Conservation (phyloP, 2,329 filamentous ascomycete species). For the Dactylellina leptospora region DNA sequence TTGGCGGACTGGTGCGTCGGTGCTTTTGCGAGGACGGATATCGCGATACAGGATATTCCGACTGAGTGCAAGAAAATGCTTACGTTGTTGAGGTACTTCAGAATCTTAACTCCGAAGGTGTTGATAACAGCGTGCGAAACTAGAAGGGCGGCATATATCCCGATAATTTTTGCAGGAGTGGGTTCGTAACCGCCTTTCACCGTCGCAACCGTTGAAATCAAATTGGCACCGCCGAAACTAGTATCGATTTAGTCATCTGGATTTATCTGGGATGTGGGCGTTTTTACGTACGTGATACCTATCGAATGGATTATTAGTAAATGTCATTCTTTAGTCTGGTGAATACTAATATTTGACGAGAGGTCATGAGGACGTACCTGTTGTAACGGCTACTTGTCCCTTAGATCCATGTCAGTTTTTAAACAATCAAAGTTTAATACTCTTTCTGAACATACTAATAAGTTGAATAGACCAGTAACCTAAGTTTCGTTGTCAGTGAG, state of each 20-base stretch:
- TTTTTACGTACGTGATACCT: constrained; percentile 42
- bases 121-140: constrained; percentile 67
- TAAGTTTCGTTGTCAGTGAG: background rate
- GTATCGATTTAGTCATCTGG: background rate
- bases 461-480: no score
- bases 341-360: no score
- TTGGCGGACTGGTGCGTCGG: constrained; percentile 67
- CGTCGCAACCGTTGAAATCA: constrained; percentile 63
- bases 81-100: constrained; percentile 68
- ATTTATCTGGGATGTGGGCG: background rate
- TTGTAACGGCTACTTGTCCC: constrained; percentile 64
- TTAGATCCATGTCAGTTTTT: no score
- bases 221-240: constrained; percentile 61
- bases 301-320: no score
- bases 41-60: constrained; percentile 66
- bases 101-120: constrained; percentile 67
- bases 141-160: constrained; percentile 69
- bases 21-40: constrained; percentile 68
- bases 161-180: constrained; percentile 65
- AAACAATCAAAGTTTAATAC: no score
- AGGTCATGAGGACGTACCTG: constrained; percentile 62
- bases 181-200: constrained; percentile 62
- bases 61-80: constrained; percentile 68
- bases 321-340: no score
- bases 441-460: no score